phyloP scores from a whole-genome alignment of 139 green algal species.

The Chlorella sp. region DNA sequence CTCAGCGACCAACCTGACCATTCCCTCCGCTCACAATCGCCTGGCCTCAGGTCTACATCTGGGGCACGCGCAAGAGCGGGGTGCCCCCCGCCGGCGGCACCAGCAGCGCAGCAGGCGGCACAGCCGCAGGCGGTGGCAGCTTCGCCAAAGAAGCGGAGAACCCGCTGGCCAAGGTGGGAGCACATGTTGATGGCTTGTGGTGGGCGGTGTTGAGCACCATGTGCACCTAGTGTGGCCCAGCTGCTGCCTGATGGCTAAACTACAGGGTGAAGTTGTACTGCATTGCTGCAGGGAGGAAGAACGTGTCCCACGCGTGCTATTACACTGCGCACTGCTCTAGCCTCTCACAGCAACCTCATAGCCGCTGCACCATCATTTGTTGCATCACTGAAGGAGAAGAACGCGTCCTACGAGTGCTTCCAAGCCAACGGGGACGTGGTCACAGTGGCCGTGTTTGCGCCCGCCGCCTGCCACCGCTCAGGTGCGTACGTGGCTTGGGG shows the following conservation, averaged over 20 bases:
- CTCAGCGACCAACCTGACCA: too few species aligned
- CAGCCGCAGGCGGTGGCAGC: too few species aligned
- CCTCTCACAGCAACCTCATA: too few species aligned
- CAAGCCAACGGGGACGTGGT: conserved; percentile 64
- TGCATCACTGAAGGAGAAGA: conserved; percentile 57
- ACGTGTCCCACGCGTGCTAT: too few species aligned
- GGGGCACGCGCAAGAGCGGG: conserved; percentile 45
- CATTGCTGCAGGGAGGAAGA: too few species aligned
- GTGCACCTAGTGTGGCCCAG: too few species aligned
- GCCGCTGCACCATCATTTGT: too few species aligned
- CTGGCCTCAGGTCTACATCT: conserved; percentile 66
- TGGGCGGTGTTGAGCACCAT: too few species aligned
- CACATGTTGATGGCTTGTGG: not conserved
- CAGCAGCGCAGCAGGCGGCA: not conserved
- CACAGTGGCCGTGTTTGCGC: conserved; percentile 71
- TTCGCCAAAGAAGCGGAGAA: not conserved
- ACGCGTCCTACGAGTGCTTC: conserved; percentile 69
- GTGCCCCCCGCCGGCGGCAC: not conserved
- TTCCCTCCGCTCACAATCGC: too few species aligned
- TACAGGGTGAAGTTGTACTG: too few species aligned
- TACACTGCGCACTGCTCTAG: too few species aligned
- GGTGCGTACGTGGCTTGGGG: not conserved
- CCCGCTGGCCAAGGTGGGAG: conserved; percentile 19
- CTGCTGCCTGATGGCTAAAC: too few species aligned
- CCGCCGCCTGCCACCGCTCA: conserved; percentile 31